phyloP scores from a whole-genome alignment of 2,329 filamentous ascomycete genomes.

The Mycosphaerella arachidis region DNA sequence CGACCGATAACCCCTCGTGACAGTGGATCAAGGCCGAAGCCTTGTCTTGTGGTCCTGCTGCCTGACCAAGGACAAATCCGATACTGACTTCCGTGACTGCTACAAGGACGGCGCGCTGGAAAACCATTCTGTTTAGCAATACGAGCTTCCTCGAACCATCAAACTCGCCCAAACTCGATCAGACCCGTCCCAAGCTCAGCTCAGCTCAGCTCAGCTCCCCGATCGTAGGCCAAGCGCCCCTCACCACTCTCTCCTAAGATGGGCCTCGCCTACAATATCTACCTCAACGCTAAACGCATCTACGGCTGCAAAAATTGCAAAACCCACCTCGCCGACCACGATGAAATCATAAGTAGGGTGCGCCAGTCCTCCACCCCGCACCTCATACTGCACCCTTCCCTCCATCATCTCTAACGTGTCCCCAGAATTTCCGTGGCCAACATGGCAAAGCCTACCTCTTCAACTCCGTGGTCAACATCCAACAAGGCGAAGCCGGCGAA shows the following conservation, averaged over 20 bases:
- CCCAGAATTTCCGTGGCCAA: constrained; percentile 92
- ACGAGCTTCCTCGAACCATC: not conserved
- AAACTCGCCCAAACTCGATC: not conserved
- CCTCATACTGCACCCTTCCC: not conserved
- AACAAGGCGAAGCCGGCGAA: constrained; percentile 76
- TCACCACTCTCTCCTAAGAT: constrained; percentile 17
- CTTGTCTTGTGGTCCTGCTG: not conserved
- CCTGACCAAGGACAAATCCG: not conserved
- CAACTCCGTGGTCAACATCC: constrained; percentile 87
- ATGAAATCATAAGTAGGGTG: constrained; percentile 93
- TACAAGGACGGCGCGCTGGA: not conserved
- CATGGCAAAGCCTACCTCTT: constrained; percentile 98
- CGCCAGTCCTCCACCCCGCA: constrained; percentile 30
- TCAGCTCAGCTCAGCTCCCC: not conserved
- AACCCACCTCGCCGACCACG: constrained; percentile 88
- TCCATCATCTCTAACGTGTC: constrained; percentile 1
- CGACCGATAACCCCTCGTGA: not conserved
- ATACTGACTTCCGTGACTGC: not conserved
- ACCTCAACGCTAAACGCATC: constrained; percentile 72
- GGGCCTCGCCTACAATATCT: constrained; percentile 44
- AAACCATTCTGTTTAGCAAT: too few relatives aligned
- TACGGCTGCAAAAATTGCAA: constrained; percentile 87
- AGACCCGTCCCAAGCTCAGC: not conserved
- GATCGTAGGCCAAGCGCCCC: constrained; percentile 16
- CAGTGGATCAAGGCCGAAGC: not conserved